Evolutionary conservation across 2,329 filamentous ascomycete species (phyloP), one percentile per base, ranked within the genome.

Genomic region (Talaromyces albobiverticillius): DNA sequence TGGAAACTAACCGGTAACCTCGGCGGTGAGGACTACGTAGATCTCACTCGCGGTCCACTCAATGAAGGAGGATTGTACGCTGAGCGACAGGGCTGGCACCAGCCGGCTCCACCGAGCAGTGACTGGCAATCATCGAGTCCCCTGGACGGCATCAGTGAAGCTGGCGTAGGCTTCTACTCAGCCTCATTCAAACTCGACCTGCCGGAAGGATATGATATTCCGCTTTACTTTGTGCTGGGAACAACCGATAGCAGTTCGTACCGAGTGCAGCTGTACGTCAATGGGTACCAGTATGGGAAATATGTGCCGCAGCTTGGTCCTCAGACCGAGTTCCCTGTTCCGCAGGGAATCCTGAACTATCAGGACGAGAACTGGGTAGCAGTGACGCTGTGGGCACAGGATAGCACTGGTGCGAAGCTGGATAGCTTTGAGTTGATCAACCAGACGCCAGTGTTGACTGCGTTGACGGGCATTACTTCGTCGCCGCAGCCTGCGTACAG

Each of bases 221-320:
- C 81, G 1, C 62, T 84, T 13, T 76, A 73, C 26, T 81, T 84
- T 62, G 71, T 71, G 1, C 81, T 83, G 56, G 63, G 61, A 1
- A 72, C 72, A 48, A 60, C 88, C 88, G 75, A 71, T 75, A 31
- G 34, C 20, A 56, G 26, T 25, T 20, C 82, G 79, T 88, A 86
- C 58, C 77, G 87, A 16, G 82, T 77, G 1, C 80, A 87, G 61
- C 70, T 91, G 6, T 91, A 81, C 63, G 83, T 91, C 42, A 91
- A 91, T 61, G 88, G 88, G 1, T 91, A 85, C 69, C 87, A 91
- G 67, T 90, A 85, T 59, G 83, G 82, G 2, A 85, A 85, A 64
- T 86, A 81, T 57, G 69, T 72, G n/a, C 85, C 83, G 63, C 86
- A 90, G 59, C 77, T 91, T n/a, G 89, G 89, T 0, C 89, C 89